These are phyloP conservation scores for Microsporum canis DNA, from an alignment of 2,329 filamentous ascomycete genomes.

Conservation along the genomic window DNA sequence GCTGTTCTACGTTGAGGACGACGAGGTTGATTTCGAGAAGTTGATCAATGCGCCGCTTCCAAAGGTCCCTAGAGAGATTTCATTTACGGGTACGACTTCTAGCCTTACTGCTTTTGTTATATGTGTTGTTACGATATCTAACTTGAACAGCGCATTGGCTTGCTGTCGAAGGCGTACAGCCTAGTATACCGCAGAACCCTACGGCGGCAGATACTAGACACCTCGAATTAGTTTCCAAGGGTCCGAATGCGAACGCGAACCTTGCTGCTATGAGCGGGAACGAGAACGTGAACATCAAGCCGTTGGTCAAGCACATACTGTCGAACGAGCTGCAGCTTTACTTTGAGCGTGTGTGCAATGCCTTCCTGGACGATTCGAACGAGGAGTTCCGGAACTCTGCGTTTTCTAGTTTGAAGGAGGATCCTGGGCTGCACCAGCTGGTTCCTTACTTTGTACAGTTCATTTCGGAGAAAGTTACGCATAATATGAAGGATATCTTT, in stretches of 20 bases:
- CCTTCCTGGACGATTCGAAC: conserved; percentile 70
- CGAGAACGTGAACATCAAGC: conserved; percentile 74
- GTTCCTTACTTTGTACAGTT: conserved; percentile 96
- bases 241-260: conserved; percentile 73
- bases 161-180: conserved; percentile 92
- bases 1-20: conserved; percentile 93
- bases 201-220: conserved; percentile 71
- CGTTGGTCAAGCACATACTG: conserved; percentile 87
- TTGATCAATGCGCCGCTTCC: conserved; percentile 92
- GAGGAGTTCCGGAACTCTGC: conserved; percentile 80
- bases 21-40: conserved; percentile 98
- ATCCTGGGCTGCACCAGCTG: conserved; percentile 88
- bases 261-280: conserved; percentile 72
- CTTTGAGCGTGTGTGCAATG: conserved; percentile 87
- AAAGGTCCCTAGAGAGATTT: conserved; percentile 86
- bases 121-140: background rate
- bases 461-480: conserved; percentile 89
- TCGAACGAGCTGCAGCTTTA: conserved; percentile 94
- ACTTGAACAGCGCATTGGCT: conserved; percentile 71
- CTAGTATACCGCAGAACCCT: conserved; percentile 91
- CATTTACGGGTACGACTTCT: conserved; percentile 63
- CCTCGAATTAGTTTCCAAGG: conserved; percentile 80
- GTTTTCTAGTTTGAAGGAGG: conserved; percentile 70
- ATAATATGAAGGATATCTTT: conserved; percentile 82
- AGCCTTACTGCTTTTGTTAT: background rate